Evolutionary conservation across 73 alveolate species (phyloP), one percentile per base, ranked within the genome.

Genomic region (Stentor roeselii): DNA sequence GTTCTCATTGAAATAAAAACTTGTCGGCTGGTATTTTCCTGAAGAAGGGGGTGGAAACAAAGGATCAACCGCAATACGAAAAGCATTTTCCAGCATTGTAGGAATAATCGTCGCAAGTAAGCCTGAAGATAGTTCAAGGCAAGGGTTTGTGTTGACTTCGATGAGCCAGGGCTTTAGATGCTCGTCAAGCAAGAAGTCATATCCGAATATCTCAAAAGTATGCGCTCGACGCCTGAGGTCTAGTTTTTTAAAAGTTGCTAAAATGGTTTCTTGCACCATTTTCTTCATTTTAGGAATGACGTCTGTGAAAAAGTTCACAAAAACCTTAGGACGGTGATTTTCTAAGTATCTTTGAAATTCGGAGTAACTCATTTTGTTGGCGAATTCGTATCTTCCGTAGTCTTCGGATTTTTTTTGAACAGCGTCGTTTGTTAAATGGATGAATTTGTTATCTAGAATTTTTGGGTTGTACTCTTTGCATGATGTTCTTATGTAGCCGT

Each of bases 201-300:
- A 95, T n/a, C 99, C 99, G 78, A 94, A 95, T 30, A 95, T 86
- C 89, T 95, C 99, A 89, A 95, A 93, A 77, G 97, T 91, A 86
- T 77, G 89, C 76, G 87, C 89, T 59, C 98, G 87, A 78, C 87
- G 86, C 59, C 90, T 83, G 40, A 84, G 86, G 86, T 94, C 95
- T 3, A 95, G 91, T 86, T 95, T 94, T 39, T 86, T 91, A 36
- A 88, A 88, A 36, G 93, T 96, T 4, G 98, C 87, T 78, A 11
- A n/a, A 39, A 76, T 76, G n/a, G 84, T 39, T 1, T 76, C 84
- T 35, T 41, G 32, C 21, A 76, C 84, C 36, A 76, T 37, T 39
- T 32, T 39, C 3, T 35, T 41, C 0, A 76, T 76, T 21, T 21
- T n/a, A 37, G 84, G 84, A 1, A 76, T 6, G n/a, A 76, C 67